phyloP scores from a whole-genome alignment of 208 protist species.

The Leishmania tarentolae region DNA sequence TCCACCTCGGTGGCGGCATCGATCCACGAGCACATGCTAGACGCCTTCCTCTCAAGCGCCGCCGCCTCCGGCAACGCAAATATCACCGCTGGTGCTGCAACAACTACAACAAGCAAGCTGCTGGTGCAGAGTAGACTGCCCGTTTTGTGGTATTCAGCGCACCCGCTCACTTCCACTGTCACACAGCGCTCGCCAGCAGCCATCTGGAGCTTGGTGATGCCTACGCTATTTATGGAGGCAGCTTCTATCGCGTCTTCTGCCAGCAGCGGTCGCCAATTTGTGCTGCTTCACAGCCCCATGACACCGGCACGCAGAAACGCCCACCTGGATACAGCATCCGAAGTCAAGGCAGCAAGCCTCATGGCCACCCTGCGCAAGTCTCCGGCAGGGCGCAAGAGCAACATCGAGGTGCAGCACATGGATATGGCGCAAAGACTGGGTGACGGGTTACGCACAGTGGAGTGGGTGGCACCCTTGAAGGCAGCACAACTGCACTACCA shows the following conservation, averaged over 20 bases:
- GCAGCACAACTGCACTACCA: conserved; percentile 24
- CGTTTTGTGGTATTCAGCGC: conserved; percentile 22
- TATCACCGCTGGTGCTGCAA: not conserved
- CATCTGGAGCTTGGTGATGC: conserved; percentile 14
- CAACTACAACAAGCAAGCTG: not conserved
- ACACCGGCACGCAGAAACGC: not conserved
- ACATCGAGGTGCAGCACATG: not conserved
- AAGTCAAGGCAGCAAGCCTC: not conserved
- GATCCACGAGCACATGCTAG: not conserved
- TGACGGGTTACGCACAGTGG: conserved; percentile 26
- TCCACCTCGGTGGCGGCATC: not conserved
- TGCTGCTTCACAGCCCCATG: conserved; percentile 4
- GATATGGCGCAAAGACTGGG: conserved; percentile 24
- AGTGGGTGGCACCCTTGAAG: conserved; percentile 38
- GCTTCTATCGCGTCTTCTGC: conserved; percentile 31
- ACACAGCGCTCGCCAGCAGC: conserved; percentile 23
- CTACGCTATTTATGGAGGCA: not conserved
- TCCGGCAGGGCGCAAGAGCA: not conserved
- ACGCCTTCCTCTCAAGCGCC: not conserved
- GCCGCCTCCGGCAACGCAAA: not conserved
- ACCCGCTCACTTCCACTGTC: conserved; percentile 35
- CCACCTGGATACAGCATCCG: not conserved
- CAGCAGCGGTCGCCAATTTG: conserved; percentile 25
- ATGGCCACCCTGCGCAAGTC: not conserved
- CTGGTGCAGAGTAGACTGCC: conserved; percentile 22